phyloP scores from a whole-genome alignment of 73 alveolate species.

The Tetrahymena elliotti region DNA sequence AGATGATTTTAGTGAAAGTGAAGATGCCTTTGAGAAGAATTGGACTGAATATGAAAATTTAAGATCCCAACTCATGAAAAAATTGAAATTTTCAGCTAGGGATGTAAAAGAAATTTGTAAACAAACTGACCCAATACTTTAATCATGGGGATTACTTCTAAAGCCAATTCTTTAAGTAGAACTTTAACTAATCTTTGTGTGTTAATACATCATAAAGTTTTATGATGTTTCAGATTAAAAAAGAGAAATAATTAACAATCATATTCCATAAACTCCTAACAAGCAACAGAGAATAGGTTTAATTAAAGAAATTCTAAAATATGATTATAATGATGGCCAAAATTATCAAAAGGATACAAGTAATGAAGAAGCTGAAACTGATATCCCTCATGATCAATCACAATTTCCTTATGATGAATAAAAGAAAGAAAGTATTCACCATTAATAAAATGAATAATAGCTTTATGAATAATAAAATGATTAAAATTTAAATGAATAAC shows the following conservation, averaged over 20 bases:
- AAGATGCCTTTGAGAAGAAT: background rate
- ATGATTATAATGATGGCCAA: too few species aligned
- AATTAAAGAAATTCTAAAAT: background rate
- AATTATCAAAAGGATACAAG: too few species aligned
- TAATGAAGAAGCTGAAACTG: too few species aligned
- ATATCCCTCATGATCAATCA: too few species aligned
- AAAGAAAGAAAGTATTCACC: too few species aligned
- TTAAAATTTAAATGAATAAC: too few species aligned
- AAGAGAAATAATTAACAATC: background rate
- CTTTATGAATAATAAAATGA: too few species aligned
- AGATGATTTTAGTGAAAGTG: background rate
- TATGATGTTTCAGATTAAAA: background rate
- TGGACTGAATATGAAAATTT: background rate
- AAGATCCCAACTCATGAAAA: background rate
- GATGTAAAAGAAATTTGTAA: background rate
- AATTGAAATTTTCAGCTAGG: background rate
- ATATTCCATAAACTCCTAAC: too few species aligned
- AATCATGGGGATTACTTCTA: background rate
- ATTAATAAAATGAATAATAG: too few species aligned
- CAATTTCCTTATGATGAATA: too few species aligned
- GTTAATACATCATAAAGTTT: background rate
- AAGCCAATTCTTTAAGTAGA: background rate
- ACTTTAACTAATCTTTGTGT: background rate
- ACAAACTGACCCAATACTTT: background rate
- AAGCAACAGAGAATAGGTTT: too few species aligned